These are phyloP conservation scores for Hypoxylon perforatum DNA, from an alignment of 495 filamentous ascomycete species.

Conservation along the genomic window DNA sequence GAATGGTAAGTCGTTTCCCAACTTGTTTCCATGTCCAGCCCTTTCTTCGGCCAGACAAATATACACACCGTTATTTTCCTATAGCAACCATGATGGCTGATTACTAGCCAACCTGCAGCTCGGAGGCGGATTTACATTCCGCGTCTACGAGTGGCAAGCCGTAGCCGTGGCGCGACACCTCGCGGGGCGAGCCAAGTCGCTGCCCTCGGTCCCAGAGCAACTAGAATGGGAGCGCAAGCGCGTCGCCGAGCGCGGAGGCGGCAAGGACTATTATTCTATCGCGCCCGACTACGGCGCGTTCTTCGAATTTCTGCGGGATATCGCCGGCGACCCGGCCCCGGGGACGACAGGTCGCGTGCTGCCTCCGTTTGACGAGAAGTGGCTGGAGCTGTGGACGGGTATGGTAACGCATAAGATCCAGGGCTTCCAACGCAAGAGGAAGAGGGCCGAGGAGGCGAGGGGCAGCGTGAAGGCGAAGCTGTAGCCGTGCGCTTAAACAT, in stretches of 20 bases:
- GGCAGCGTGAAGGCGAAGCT: conserved; percentile 40
- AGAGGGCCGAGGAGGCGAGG: conserved; percentile 43
- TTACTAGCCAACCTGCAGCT: conserved; percentile 43
- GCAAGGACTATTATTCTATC: conserved; percentile 52
- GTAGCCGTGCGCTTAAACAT: too few relatives aligned
- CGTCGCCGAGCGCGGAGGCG: conserved; percentile 42
- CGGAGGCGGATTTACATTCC: conserved; percentile 67
- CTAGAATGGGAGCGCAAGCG: conserved; percentile 55
- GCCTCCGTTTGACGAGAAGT: conserved; percentile 52
- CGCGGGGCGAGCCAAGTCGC: conserved; percentile 55
- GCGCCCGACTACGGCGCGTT: conserved; percentile 47
- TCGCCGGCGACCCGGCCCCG: conserved; percentile 47
- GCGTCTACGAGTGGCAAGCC: conserved; percentile 71
- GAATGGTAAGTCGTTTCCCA: conserved; percentile 45
- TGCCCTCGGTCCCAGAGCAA: conserved; percentile 49
- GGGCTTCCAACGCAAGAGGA: conserved; percentile 43
- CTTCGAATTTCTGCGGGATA: conserved; percentile 46
- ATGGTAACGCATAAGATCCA: conserved; percentile 46
- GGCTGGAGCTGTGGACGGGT: conserved; percentile 51
- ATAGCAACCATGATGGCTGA: neutral
- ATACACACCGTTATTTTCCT: neutral
- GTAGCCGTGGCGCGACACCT: conserved; percentile 66
- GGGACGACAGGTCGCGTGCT: conserved; percentile 51
- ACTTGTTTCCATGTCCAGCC: neutral
- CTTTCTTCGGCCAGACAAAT: neutral